A percentile compares a stretch with the other conserved stretches of the same genome.
phyloP scores from a whole-genome alignment of 257 asterid species.

The Primulina tabacum region DNA sequence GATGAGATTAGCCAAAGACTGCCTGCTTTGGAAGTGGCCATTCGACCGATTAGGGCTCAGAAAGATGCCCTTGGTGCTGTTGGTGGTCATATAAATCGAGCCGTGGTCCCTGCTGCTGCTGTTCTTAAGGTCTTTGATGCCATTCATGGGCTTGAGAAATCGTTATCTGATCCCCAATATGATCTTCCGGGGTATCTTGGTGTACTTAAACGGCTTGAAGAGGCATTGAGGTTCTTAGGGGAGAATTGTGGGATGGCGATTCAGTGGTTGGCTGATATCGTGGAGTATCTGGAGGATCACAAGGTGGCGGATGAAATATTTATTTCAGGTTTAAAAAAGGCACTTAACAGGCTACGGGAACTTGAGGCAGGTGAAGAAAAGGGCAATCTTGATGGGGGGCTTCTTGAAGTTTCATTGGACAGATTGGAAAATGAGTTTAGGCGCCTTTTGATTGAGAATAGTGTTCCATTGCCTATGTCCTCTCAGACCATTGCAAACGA shows the following conservation, averaged over 20 bases:
- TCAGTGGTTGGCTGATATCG: conserved; percentile 89
- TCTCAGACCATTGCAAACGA: conserved; percentile 45
- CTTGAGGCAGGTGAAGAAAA: conserved; percentile 59
- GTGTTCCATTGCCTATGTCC: conserved; percentile 68
- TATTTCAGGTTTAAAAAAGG: conserved; percentile 57
- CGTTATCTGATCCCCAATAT: conserved; percentile 64
- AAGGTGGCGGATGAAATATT: conserved; percentile 66
- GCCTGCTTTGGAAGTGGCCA: conserved; percentile 64
- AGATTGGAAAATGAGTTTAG: conserved; percentile 70
- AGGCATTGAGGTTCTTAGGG: conserved; percentile 69
- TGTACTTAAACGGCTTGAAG: conserved; percentile 73
- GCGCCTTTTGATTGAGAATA: conserved; percentile 52
- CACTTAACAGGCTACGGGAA: conserved; percentile 44
- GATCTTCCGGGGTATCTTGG: conserved; percentile 69
- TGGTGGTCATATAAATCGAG: conserved; percentile 81
- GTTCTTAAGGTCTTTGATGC: conserved; percentile 96
- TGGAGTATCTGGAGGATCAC: conserved; percentile 80
- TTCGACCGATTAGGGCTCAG: conserved; percentile 70
- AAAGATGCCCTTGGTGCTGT: conserved; percentile 59
- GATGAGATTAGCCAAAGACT: conserved; percentile 64
- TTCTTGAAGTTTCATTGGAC: conserved; percentile 62
- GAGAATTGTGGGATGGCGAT: conserved; percentile 81
- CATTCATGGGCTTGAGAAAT: conserved; percentile 80
- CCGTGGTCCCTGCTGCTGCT: conserved; percentile 87
- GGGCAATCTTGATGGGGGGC: conserved; percentile 73